These are phyloP conservation scores for Aegle marmelos DNA, from an alignment of 345 rosid genomes.

Conservation along the genomic window DNA sequence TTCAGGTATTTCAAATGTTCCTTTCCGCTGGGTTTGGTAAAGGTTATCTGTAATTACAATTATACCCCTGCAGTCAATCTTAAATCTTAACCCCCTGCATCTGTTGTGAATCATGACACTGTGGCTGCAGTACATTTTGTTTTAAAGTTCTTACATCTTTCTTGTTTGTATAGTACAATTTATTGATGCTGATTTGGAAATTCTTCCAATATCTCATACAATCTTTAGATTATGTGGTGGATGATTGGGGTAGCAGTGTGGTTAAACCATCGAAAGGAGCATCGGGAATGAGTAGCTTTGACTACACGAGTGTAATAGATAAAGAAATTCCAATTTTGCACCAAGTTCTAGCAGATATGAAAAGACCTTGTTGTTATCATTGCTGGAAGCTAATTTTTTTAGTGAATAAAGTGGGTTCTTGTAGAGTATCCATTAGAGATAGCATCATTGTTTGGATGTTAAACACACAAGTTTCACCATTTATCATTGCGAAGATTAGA, in stretches of 20 bases:
- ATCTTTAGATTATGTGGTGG: not conserved
- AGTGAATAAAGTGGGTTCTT: not conserved
- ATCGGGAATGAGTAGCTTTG: not conserved
- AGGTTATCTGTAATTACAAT: not conserved
- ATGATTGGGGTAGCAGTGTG: not conserved
- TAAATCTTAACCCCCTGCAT: not conserved
- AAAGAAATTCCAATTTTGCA: not conserved
- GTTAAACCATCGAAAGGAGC: not conserved
- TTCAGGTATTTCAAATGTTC: not conserved
- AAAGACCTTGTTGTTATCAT: not conserved
- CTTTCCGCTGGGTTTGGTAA: slow-evolving; percentile 2
- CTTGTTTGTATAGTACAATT: not conserved
- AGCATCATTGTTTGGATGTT: not conserved
- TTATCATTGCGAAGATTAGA: not conserved
- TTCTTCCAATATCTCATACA: not conserved
- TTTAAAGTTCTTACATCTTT: not conserved
- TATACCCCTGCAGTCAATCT: not conserved
- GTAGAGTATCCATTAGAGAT: not conserved
- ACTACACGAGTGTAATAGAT: not conserved
- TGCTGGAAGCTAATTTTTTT: not conserved
- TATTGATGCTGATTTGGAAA: not conserved
- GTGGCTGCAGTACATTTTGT: not conserved
- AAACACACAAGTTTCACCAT: not conserved
- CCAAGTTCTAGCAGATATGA: not conserved
- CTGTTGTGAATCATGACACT: not conserved